phyloP scores from a whole-genome alignment of 2,329 filamentous ascomycete species.

The Zymoseptoria pseudotritici region DNA sequence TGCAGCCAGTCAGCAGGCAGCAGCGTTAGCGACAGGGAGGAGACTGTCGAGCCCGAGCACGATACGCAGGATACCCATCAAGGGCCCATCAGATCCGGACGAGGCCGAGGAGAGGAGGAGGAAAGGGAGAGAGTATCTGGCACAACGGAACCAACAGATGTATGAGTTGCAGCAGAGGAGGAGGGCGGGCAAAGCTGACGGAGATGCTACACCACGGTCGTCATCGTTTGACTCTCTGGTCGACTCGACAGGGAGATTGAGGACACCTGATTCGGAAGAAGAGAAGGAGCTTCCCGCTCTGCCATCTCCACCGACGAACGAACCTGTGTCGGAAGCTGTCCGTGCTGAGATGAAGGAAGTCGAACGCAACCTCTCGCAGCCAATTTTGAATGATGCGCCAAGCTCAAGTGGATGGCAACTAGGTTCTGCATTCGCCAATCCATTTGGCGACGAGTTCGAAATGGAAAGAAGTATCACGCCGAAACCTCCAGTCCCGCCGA shows the following conservation, averaged over 20 bases:
- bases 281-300: constrained; percentile 11
- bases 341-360: constrained; percentile 20
- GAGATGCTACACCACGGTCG: constrained; percentile 15
- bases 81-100: constrained; percentile 24
- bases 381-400: constrained; percentile 9
- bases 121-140: constrained; percentile 31
- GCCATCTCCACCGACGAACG: constrained; percentile 12
- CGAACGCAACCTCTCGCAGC: constrained; percentile 17
- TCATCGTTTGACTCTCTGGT: constrained; percentile 28
- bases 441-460: constrained; percentile 39
- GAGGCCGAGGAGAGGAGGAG: constrained; percentile 29
- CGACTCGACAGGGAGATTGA: constrained; percentile 26
- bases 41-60: constrained; percentile 18
- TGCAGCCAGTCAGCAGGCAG: constrained; percentile 25
- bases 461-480: constrained; percentile 34
- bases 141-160: constrained; percentile 29
- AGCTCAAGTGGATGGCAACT: constrained; percentile 30
- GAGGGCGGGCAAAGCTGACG: constrained; percentile 9
- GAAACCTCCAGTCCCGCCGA: constrained; percentile 40
- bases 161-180: constrained; percentile 26
- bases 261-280: constrained; percentile 1
- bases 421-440: constrained; percentile 37
- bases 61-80: constrained; percentile 24
- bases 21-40: constrained; percentile 30
- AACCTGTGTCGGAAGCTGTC: constrained; percentile 14